phyloP scores from a whole-genome alignment of 2,329 filamentous ascomycete genomes.

The Ophioceras dolichostomum region DNA sequence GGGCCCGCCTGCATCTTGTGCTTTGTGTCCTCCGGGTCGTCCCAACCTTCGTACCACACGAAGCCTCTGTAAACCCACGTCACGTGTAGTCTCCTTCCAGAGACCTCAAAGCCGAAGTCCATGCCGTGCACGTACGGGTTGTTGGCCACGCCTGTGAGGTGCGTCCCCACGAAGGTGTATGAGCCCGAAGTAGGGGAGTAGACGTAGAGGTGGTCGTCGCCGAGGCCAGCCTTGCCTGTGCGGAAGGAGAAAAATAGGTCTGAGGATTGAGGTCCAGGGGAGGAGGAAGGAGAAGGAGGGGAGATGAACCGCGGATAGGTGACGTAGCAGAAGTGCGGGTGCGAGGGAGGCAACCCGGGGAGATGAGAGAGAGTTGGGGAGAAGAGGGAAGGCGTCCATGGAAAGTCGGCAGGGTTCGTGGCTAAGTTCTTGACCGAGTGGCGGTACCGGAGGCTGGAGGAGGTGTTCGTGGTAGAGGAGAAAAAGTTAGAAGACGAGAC shows the following conservation, averaged over 20 bases:
- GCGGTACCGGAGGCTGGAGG: conserved; percentile 25
- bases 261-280: conserved; percentile 33
- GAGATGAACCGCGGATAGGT: conserved; percentile 37
- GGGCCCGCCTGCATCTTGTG: conserved; percentile 29
- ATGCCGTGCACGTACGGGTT: conserved; percentile 41
- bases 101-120: conserved; percentile 15
- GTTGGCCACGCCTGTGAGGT: conserved; percentile 29
- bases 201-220: conserved; percentile 33
- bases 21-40: conserved; percentile 23
- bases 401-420: conserved; percentile 14
- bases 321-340: conserved; percentile 22
- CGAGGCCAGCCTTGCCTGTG: conserved; percentile 35
- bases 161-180: conserved; percentile 27
- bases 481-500: no score
- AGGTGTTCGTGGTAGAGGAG: no score
- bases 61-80: conserved; percentile 39
- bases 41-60: conserved; percentile 28
- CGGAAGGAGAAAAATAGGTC: conserved; percentile 34
- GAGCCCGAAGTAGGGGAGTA: conserved; percentile 21
- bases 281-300: conserved; percentile 27
- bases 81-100: conserved; percentile 21
- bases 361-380: conserved; percentile 20
- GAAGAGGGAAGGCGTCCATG: conserved; percentile 23
- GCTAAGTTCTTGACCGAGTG: conserved; percentile 20
- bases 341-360: conserved; percentile 17